Evolutionary conservation across 2,329 filamentous ascomycete species (phyloP), one percentile per base, ranked within the genome.

Genomic region (Phaeosphaeriaceae sp.): DNA sequence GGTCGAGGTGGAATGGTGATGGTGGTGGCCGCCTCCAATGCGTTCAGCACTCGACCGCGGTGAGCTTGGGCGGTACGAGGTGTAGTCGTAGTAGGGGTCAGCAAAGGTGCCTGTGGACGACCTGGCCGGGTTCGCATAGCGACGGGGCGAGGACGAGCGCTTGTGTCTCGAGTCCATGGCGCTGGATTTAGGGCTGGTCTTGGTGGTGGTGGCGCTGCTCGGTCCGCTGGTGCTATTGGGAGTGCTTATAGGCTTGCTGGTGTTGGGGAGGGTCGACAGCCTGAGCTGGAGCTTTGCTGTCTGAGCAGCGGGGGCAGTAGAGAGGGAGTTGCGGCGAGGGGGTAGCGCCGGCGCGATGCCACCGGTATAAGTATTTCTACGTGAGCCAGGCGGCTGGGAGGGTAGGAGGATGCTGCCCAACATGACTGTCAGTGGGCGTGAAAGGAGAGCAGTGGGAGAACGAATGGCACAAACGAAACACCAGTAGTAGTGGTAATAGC

Each of bases 101-200:
- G 59, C 62, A 21, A 78, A 78, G 15, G 73, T 77, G 54, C 76
- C 77, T 3, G 76, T 78, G 32, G 77, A 78, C 21, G 76, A 69
- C 49, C 77, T 66, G 3, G 66, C 75, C 7, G 76, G 76, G 49
- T 75, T 73, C 24, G 59, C 56, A 47, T 70, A 64, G 28, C 74
- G 74, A 11, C 74, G 70, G n/a, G 77, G 77, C 23, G 77, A 78
- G 32, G 68, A 63, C 13, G 76, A 64, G 53, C 77, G 72, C 55
- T 71, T 68, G 67, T 77, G 71, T 48, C 74, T 67, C 53, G 74
- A 71, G 54, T 74, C 73, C 75, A 77, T 78, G 61, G 66, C 70
- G 56, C 65, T 54, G 51, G 65, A 62, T 51, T 68, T 65, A 46
- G 53, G 48, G 40, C 47, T 42, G 13, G 54, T 56, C n/a, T 48